A percentile compares a stretch with the other conserved stretches of the same genome.
These are phyloP conservation scores for Medicago lupulina DNA, from an alignment of 306 rosid genomes.

Conservation along the genomic window DNA sequence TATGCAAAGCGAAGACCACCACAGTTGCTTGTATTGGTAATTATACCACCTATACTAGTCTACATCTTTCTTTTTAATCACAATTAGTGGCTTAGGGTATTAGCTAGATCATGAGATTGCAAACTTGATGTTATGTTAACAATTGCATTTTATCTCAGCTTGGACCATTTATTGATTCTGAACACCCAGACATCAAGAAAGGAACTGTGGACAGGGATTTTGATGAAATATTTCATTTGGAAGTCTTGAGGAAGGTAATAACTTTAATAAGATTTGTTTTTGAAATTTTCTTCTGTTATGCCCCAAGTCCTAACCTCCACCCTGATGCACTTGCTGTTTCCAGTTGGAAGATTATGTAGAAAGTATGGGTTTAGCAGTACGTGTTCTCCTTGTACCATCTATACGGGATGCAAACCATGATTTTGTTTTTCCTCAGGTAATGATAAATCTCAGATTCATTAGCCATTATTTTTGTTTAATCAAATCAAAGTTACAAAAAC, in stretches of 20 bases:
- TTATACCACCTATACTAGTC: slow-evolving; percentile 30
- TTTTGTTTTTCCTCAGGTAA: slow-evolving; percentile 92
- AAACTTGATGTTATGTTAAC: slow-evolving; percentile 38
- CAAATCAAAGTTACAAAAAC: slow-evolving; percentile 16
- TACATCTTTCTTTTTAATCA: slow-evolving; percentile 4
- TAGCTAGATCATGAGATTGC: slow-evolving; percentile 21
- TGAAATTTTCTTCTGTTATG: background rate
- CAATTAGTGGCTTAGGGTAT: slow-evolving; percentile 15
- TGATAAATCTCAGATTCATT: slow-evolving; percentile 28
- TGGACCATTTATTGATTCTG: slow-evolving; percentile 94
- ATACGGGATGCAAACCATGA: slow-evolving; percentile 88
- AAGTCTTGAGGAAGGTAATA: slow-evolving; percentile 78
- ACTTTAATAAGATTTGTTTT: background rate
- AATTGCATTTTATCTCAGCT: slow-evolving; percentile 58
- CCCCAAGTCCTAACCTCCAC: slow-evolving; percentile 39
- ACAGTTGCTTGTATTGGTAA: slow-evolving; percentile 84
- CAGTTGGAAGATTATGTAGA: slow-evolving; percentile 85
- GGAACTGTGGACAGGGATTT: slow-evolving; percentile 74
- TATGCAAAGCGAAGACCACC: slow-evolving; percentile 85
- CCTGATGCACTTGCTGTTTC: background rate
- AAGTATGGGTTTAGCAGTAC: slow-evolving; percentile 67
- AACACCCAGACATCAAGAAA: slow-evolving; percentile 83
- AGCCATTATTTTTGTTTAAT: slow-evolving; percentile 32
- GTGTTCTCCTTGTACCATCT: slow-evolving; percentile 84
- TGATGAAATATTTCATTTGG: slow-evolving; percentile 75